These are phyloP conservation scores for Cladosporium sp. DNA, from an alignment of 2,329 filamentous ascomycete species.

Conservation along the genomic window DNA sequence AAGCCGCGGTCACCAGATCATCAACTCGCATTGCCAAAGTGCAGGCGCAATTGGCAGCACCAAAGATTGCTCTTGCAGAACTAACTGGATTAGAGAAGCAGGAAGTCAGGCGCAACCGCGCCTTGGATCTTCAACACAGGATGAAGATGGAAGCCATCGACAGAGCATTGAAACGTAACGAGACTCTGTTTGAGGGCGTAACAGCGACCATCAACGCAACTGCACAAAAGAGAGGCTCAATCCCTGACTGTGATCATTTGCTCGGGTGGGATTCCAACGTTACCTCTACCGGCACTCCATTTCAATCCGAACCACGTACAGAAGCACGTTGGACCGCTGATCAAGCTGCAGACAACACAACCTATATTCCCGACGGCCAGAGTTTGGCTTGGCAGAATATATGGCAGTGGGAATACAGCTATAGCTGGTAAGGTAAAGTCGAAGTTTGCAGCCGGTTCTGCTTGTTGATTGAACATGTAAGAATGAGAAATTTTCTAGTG, in stretches of 20 bases:
- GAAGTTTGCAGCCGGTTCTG: background rate
- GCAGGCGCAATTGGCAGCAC: conserved; percentile 13
- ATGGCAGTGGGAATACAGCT: background rate
- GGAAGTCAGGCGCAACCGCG: conserved; percentile 10
- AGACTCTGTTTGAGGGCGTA: conserved; percentile 12
- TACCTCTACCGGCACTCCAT: background rate
- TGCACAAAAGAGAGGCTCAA: background rate
- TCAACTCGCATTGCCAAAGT: conserved; percentile 11
- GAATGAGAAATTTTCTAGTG: background rate
- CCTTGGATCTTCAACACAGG: conserved; percentile 11
- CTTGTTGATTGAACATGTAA: background rate
- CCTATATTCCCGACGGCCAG: background rate
- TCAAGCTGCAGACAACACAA: background rate
- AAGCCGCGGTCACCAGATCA: conserved; percentile 16
- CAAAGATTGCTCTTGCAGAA: conserved; percentile 2
- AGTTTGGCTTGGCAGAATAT: background rate
- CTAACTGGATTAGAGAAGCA: conserved; percentile 13
- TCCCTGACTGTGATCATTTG: background rate
- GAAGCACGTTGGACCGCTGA: too few species aligned
- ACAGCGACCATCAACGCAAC: conserved; percentile 9
- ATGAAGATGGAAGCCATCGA: background rate
- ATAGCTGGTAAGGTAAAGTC: background rate
- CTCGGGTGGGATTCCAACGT: background rate
- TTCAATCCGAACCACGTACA: background rate
- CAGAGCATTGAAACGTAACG: background rate